Conservation (phyloP, 208 protist genomes). For the Entamoeba histolytica region DNA sequence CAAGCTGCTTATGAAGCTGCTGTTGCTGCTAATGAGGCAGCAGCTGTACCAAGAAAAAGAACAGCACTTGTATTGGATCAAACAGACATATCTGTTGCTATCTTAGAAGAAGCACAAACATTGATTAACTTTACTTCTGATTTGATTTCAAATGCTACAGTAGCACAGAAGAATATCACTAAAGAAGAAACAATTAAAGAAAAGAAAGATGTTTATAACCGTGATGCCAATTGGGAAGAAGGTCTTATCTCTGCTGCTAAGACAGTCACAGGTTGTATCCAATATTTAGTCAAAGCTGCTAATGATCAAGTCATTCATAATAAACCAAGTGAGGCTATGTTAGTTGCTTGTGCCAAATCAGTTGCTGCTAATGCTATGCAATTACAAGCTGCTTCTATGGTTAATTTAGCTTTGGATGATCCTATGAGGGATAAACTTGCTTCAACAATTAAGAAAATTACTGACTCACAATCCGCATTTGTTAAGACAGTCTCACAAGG, state of each 20-base stretch:
- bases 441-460: background rate
- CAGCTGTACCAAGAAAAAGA: background rate
- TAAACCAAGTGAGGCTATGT: background rate
- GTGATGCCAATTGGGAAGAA: background rate
- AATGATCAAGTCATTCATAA: background rate
- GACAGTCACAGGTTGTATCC: background rate
- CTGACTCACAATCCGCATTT: background rate
- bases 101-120: background rate
- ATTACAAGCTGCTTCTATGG: background rate
- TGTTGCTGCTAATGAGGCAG: background rate
- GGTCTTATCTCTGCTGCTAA: background rate
- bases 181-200: background rate
- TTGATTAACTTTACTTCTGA: background rate
- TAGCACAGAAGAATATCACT: background rate
- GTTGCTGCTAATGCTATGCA: background rate
- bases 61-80: background rate
- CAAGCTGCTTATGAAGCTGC: background rate
- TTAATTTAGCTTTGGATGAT: background rate
- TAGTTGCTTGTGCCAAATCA: background rate
- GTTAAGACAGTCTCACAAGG: background rate
- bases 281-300: background rate
- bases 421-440: background rate
- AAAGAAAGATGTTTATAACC: background rate
- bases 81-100: background rate
- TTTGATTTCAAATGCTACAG: background rate